Evolutionary conservation across 2,329 filamentous ascomycete genomes (phyloP).

Genomic region (Amauroascus verrucosus): DNA sequence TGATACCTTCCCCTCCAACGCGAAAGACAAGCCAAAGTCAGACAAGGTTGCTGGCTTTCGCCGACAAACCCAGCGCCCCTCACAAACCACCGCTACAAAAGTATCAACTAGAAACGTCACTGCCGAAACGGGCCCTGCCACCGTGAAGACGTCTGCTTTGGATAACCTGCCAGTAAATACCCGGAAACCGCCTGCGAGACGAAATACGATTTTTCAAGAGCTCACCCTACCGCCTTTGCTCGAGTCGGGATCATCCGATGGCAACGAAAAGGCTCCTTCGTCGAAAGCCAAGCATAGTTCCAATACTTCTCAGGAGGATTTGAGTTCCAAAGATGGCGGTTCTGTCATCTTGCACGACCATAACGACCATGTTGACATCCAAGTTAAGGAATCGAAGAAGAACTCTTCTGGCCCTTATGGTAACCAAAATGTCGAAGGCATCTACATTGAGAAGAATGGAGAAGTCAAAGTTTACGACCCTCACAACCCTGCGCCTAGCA

Average conservation of each 20-base stretch:
- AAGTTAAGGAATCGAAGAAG: conserved; percentile 12
- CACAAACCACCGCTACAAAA: neutral
- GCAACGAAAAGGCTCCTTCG: conserved; percentile 26
- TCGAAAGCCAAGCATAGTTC: conserved; percentile 15
- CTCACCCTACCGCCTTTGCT: conserved; percentile 26
- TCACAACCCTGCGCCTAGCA: neutral
- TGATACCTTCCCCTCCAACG: conserved; percentile 41
- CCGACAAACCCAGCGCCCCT: conserved; percentile 53
- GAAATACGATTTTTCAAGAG: conserved; percentile 49
- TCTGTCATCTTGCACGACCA: neutral
- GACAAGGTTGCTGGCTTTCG: conserved; percentile 38
- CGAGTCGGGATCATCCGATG: conserved; percentile 18
- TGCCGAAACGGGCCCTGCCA: neutral
- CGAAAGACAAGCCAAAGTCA: conserved; percentile 35
- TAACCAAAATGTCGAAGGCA: conserved; percentile 21
- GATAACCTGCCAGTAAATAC: conserved; percentile 23
- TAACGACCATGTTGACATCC: neutral
- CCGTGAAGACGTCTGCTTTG: conserved; percentile 14
- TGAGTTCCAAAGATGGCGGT: neutral
- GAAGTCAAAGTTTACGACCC: conserved; percentile 19
- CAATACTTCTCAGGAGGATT: neutral
- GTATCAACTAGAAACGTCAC: neutral
- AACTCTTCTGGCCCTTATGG: neutral
- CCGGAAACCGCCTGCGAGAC: conserved; percentile 44
- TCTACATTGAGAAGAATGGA: conserved; percentile 23